phyloP scores from a whole-genome alignment of 2,329 filamentous ascomycete species.

The Colletotrichum navitas region DNA sequence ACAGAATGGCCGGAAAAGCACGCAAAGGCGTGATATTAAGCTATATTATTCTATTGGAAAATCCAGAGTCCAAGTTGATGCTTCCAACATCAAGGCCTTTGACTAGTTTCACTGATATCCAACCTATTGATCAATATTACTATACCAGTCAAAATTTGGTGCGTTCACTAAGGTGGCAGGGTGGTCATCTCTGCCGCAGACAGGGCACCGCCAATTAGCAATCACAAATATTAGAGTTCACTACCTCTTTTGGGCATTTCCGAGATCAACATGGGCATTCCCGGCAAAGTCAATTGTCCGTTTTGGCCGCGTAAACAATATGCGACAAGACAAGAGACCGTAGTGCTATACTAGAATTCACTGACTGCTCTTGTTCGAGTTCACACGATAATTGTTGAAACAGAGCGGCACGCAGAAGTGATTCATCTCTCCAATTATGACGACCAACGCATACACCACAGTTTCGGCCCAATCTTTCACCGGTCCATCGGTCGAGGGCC shows the following conservation, averaged over 20 bases:
- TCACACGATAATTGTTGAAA: neutral
- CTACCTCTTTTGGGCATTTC: conserved; percentile 14
- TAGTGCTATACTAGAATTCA: neutral
- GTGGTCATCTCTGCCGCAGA: neutral
- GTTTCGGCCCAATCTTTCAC: neutral
- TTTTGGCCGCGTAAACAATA: no score
- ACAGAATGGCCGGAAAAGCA: conserved; percentile 13
- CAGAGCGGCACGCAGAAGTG: neutral
- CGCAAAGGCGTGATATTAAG: no score
- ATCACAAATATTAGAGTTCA: neutral
- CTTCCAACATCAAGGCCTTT: neutral
- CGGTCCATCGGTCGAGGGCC: neutral
- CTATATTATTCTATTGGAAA: no score
- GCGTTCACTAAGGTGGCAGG: no score
- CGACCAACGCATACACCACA: conserved; percentile 12
- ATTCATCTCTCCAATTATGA: neutral
- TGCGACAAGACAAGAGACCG: no score
- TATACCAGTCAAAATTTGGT: neutral
- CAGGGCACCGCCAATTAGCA: neutral
- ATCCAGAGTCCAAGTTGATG: neutral
- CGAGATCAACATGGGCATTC: neutral
- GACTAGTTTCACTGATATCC: neutral
- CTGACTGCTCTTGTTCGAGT: neutral
- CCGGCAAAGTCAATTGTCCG: neutral
- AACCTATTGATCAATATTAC: neutral